Base-by-base conservation (phyloP, 2,329 filamentous ascomycete genomes). In the Phyllosticta capitalensis region DNA sequence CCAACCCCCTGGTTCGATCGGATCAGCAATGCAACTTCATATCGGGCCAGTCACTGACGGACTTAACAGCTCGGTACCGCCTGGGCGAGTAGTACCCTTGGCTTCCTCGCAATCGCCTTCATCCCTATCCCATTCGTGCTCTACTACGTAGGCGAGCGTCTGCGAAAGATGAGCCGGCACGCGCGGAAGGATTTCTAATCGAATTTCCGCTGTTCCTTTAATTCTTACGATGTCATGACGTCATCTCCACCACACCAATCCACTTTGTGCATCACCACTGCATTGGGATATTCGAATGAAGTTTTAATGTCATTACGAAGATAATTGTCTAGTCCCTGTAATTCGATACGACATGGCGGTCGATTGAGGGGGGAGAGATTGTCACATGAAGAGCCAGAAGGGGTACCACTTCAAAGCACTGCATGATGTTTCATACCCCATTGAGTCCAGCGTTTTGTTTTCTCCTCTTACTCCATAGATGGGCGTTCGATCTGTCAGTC, bases 101-200 rank as follows among this genome's bases (percentile, higher is more conserved):
- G 69, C 0, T 76, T 76, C 61, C 58, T 78, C 56, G 68, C 68
- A 2, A 69, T 77, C 50, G 73, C 71, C 0, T 77, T 78, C 60
- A 75, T 78, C 14, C 75, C 75, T 0, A 76, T 78, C 60, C 75
- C 75, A n/a, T 78, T 75, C 61, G 67, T 74, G 60, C 61, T 78
- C 61, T 77, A 76, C 65, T 53, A 53, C 64, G 76, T 69, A 62
- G 75, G 75, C 6, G 69, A 66, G 61, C 70, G 67, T n/a, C 65
- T 77, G 52, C 68, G 75, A 21, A 69, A 73, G 56, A 74, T 72
- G 63, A 74, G 72, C 63, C 75, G 68, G 66, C 65, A 68, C 61
- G 74, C 74, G 1, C 68, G 74, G 50, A 76, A 76, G 63, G 74
- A 77, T 61, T 69, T 75, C 48, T 75, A 63, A 56, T 17, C 20